Base-by-base conservation (phyloP, 2,329 filamentous ascomycete genomes). In the Arthrobotrys sphaeroides region DNA sequence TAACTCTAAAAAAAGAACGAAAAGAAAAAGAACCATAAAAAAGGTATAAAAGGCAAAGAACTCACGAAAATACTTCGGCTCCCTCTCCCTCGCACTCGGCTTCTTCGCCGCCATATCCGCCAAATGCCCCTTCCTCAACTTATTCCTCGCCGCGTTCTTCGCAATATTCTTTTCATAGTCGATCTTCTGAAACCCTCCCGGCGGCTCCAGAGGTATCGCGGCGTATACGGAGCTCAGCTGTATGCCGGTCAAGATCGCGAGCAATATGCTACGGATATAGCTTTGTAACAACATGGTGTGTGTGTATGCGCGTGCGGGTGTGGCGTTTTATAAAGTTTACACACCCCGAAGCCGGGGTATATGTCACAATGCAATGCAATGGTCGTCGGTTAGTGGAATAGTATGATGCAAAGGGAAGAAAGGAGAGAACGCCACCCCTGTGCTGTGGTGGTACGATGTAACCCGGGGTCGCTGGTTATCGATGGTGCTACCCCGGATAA, bases 1-100 rank as follows among this genome's bases (percentile, higher is more conserved):
- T 16, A 24, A 1, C 12, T 24, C 1, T 12, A 47, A 13, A 47
- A 24, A 22, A 10, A 40, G 13, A 40, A 5, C 36, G 28, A 49
- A n/a, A 49, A 31, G 18, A 28, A 42, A 24, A 42, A 24, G 16
- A 7, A 33, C 47, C 7, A 16, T 28, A 20, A n/a, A 7, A 24
- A 16, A 42, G n/a, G 33, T 51, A 33, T 31, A 33, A 13, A 13
- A 16, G 9, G 20, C n/a, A 9, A 20, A 22, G 12, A 6, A 55
- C 51, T 55, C 5, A 74, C 69, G 61, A 43, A 74, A 74, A 47
- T 74, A 74, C 38, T 74, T 74, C 16, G 45, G 62, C 38, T 74
- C 70, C 18, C 36, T 18, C 26, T 33, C 28, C 31, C 3, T 22
- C 28, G 28, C 28, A 18, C 3, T 22, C 28, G 28, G 18, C 12